Evolutionary conservation across 2,329 filamentous ascomycete genomes (phyloP), one percentile per base, ranked within the genome.

Genomic region (Dothiorella sarmentorum): DNA sequence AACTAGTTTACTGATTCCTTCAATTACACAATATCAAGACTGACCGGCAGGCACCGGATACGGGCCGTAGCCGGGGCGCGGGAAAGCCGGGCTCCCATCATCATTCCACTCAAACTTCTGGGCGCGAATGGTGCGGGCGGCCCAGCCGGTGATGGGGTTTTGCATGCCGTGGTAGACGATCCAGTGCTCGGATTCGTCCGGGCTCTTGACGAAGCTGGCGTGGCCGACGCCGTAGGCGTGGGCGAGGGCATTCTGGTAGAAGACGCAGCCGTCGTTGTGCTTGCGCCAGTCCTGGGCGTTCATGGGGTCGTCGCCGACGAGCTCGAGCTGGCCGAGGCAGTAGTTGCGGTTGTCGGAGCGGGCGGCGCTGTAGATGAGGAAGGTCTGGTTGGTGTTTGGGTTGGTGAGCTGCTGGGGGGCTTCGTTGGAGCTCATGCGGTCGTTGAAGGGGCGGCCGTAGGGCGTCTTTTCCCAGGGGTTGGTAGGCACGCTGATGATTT

Each of bases 141-240:
- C 64, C 78, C 77, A 80, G 0, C 78, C 76, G 47, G 73, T 75
- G 24, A 69, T 70, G n/a, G 77, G 76, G 63, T 80, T 73, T 31
- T 65, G 61, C 77, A 81, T 81, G 9, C 78, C 79, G 65, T 81
- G 79, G 65, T 81, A 82, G n/a, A 81, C 75, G 51, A 82, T 77
- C 76, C 77, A 82, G 57, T 78, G 69, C 66, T 81, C 75, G 1
- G 49, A 73, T 0, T 73, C 76, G 63, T 80, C 78, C 0, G 76
- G 77, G 58, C 74, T 77, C 57, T 73, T 79, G 5, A 73, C 75
- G 60, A 80, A 82, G 61, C 77, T 80, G 17, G 78, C 79, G 62
- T 81, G 79, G 0, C 79, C 79, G 4, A 80, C 78, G 1, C 78
- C 78, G 62, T 78, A 80, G 0, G 75, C 76, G 27, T 71, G 60